Percentiles rank a stretch among this genome's conserved stretches.
Evolutionary conservation across 371 early-diverging fungal species (phyloP).

Genomic region (Mortierella sp.): DNA sequence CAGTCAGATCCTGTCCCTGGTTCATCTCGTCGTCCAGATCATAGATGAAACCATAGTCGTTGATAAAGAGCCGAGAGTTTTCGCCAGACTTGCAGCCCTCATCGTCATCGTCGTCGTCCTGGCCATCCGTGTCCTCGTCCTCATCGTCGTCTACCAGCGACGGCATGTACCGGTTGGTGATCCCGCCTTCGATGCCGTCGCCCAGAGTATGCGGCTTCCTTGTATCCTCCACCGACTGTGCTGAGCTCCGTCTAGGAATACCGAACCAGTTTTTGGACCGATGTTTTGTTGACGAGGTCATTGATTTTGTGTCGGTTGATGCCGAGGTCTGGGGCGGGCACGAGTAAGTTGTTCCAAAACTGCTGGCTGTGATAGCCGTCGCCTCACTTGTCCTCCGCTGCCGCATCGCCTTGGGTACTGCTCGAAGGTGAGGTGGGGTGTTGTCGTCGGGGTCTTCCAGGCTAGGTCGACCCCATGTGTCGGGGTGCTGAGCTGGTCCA

Average conservation of each 20-base stretch:
- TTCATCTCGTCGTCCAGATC: conserved; percentile 57
- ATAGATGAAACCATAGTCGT: conserved; percentile 68
- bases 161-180: conserved; percentile 17
- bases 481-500: conserved; percentile 35
- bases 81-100: conserved; percentile 20
- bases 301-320: not conserved
- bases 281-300: conserved; percentile 7
- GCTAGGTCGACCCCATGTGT: conserved; percentile 14
- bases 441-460: conserved; percentile 3
- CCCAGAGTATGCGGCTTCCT: conserved; percentile 45
- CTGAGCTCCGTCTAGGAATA: conserved; percentile 22
- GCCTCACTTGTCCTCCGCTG: conserved; percentile 32
- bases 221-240: conserved; percentile 23
- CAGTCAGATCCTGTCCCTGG: conserved; percentile 52
- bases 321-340: conserved; percentile 3
- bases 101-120: conserved; percentile 27
- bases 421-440: not conserved
- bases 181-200: conserved; percentile 46
- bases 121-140: conserved; percentile 26
- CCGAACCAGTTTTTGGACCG: conserved; percentile 47
- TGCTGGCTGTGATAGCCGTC: conserved; percentile 17
- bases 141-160: conserved; percentile 25
- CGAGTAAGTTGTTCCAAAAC: conserved; percentile 14
- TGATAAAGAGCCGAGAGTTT: conserved; percentile 34
- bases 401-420: conserved; percentile 6